Evolutionary conservation across 345 rosid genomes (phyloP).

Genomic region (Populus nigra): DNA sequence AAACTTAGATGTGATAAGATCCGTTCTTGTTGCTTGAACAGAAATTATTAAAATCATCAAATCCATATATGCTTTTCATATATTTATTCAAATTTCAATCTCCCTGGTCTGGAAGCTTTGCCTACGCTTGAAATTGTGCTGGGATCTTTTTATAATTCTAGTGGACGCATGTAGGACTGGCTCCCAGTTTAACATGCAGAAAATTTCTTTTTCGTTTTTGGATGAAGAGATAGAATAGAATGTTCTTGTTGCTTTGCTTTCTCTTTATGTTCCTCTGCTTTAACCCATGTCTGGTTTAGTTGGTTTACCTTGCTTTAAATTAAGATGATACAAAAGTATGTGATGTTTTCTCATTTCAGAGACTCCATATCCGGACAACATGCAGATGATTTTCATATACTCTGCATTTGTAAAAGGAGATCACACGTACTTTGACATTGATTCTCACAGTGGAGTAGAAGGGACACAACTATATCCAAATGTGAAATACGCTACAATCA

Average conservation of each 20-base stretch:
- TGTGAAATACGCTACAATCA: conserved; percentile 45
- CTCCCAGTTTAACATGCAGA: background rate
- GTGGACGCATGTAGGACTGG: background rate
- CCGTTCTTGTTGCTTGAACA: background rate
- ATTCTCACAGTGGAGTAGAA: conserved; percentile 40
- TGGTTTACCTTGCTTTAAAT: background rate
- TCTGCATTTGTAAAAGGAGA: conserved; percentile 57
- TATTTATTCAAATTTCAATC: too few relatives aligned
- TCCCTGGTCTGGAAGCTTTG: background rate
- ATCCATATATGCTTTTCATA: too few relatives aligned
- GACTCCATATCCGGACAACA: conserved; percentile 49
- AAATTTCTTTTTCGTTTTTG: background rate
- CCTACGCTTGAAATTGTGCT: background rate
- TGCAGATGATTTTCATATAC: conserved; percentile 48
- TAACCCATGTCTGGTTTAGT: background rate
- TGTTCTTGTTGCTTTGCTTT: background rate
- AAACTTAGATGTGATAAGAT: background rate
- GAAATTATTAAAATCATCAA: background rate
- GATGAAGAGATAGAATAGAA: background rate
- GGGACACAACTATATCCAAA: conserved; percentile 50
- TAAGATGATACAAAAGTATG: background rate
- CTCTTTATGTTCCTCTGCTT: background rate
- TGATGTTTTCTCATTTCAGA: conserved; percentile 39
- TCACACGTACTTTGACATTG: conserved; percentile 48
- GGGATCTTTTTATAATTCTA: background rate